A percentile compares a stretch with the other conserved stretches of the same genome.
Conservation (phyloP, 495 filamentous ascomycete species). For the Penicillium bialowiezense region DNA sequence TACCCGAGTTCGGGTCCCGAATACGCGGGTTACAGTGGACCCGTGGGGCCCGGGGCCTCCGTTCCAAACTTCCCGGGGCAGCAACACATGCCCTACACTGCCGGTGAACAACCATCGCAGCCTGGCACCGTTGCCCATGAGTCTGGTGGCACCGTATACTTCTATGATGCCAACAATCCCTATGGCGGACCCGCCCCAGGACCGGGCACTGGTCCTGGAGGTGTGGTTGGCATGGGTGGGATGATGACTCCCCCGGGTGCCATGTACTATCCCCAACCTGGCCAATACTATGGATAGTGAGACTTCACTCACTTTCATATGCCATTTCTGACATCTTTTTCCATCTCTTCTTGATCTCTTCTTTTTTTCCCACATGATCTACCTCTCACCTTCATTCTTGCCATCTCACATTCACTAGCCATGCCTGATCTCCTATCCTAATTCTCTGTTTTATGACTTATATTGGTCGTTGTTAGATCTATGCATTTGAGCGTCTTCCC, state of each 20-base stretch:
- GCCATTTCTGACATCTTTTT: slow-evolving; percentile 1
- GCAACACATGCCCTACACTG: slow-evolving; percentile 38
- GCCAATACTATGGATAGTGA: slow-evolving; percentile 64
- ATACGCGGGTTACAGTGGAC: slow-evolving; percentile 36
- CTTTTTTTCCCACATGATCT: slow-evolving; percentile 9
- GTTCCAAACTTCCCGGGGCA: slow-evolving; percentile 55
- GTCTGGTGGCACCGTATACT: slow-evolving; percentile 92
- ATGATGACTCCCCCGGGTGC: slow-evolving; percentile 73
- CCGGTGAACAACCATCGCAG: slow-evolving; percentile 49
- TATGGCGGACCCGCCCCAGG: slow-evolving; percentile 41
- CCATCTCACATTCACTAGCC: slow-evolving; percentile 5
- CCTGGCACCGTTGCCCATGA: slow-evolving; percentile 83
- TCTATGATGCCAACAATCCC: slow-evolving; percentile 76
- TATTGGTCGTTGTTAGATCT: slow-evolving; percentile 22
- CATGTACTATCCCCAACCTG: slow-evolving; percentile 69
- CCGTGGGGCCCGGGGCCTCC: slow-evolving; percentile 51
- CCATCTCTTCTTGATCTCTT: slow-evolving; percentile 7
- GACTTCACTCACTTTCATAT: slow-evolving; percentile 5
- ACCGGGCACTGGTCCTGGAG: slow-evolving; percentile 49
- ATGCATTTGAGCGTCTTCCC: slow-evolving; percentile 44
- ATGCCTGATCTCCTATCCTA: slow-evolving; percentile 1
- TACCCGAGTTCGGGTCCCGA: slow-evolving; percentile 47
- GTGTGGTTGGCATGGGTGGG: slow-evolving; percentile 69
- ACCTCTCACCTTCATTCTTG: slow-evolving; percentile 10
- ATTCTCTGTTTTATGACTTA: slow-evolving; percentile 5